These are phyloP conservation scores for Linum tenue DNA, from an alignment of 345 rosid genomes.

Conservation along the genomic window DNA sequence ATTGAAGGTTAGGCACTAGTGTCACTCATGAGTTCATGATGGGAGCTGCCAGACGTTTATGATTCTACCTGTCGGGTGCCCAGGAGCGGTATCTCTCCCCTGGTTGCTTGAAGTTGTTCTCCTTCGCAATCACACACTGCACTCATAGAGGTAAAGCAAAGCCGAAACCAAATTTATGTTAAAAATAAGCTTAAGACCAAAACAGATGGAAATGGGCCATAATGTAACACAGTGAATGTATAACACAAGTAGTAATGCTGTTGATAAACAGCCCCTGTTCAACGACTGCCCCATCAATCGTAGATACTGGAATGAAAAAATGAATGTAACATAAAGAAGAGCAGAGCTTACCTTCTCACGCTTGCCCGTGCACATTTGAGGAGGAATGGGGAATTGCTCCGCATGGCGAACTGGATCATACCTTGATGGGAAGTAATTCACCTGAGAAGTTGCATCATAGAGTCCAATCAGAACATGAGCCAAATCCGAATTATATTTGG, in stretches of 20 bases:
- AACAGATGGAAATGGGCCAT: neutral
- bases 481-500: neutral
- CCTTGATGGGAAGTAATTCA: constrained; percentile 26
- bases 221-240: too few species aligned
- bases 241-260: too few species aligned
- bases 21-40: neutral
- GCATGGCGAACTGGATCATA: constrained; percentile 22
- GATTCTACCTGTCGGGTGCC: constrained; percentile 19
- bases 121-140: constrained; percentile 16
- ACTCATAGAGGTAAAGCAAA: neutral
- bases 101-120: constrained; percentile 28
- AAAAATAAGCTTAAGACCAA: neutral
- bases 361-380: constrained; percentile 15
- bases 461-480: neutral
- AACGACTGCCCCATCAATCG: too few species aligned
- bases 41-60: neutral
- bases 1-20: neutral
- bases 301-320: too few species aligned
- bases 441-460: constrained; percentile 6
- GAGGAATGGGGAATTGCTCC: constrained; percentile 20
- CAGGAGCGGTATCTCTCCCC: constrained; percentile 27
- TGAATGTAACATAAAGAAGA: neutral
- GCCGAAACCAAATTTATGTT: neutral
- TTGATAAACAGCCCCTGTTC: too few species aligned
- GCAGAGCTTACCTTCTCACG: constrained; percentile 19